Conservation (phyloP, 345 rosid genomes). For the Pistacia vera region DNA sequence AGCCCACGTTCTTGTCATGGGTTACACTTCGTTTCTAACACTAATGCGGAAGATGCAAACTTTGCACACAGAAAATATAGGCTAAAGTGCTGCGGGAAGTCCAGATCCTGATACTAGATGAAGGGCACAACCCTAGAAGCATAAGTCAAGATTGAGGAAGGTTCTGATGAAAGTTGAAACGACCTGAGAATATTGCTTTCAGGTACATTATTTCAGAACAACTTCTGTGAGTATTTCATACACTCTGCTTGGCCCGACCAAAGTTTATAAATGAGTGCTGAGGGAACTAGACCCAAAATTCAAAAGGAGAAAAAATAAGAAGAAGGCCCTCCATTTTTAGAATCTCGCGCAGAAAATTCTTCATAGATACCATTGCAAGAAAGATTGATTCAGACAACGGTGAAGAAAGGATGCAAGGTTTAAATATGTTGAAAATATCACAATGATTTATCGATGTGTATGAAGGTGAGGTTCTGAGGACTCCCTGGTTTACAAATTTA, state of each 20-base stretch:
- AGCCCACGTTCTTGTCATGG: slow-evolving; percentile 96
- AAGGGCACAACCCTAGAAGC: slow-evolving; percentile 95
- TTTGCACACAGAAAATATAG: slow-evolving; percentile 75
- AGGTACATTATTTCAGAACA: slow-evolving; percentile 92
- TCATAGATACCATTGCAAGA: slow-evolving; percentile 74
- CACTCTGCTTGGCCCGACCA: slow-evolving; percentile 89
- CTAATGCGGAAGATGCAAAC: slow-evolving; percentile 81
- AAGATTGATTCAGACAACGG: slow-evolving; percentile 67
- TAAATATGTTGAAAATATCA: slow-evolving; percentile 77
- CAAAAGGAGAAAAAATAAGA: slow-evolving; percentile 37
- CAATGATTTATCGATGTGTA: slow-evolving; percentile 84
- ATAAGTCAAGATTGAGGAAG: slow-evolving; percentile 87
- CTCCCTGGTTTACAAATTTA: slow-evolving; percentile 97
- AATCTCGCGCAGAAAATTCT: slow-evolving; percentile 80
- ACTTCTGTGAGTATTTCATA: slow-evolving; percentile 93
- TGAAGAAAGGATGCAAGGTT: slow-evolving; percentile 78
- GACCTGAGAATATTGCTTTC: slow-evolving; percentile 83
- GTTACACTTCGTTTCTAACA: slow-evolving; percentile 86
- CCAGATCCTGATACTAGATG: slow-evolving; percentile 84
- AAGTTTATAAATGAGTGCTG: slow-evolving; percentile 72
- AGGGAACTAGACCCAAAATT: slow-evolving; percentile 66
- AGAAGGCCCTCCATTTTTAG: slow-evolving; percentile 73
- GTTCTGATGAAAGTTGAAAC: slow-evolving; percentile 89
- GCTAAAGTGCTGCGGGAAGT: slow-evolving; percentile 87
- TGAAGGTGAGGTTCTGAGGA: slow-evolving; percentile 64